A percentile compares a stretch with the other conserved stretches of the same genome.
phyloP scores from a whole-genome alignment of 2,329 filamentous ascomycete genomes.

The Fusarium compactum region DNA sequence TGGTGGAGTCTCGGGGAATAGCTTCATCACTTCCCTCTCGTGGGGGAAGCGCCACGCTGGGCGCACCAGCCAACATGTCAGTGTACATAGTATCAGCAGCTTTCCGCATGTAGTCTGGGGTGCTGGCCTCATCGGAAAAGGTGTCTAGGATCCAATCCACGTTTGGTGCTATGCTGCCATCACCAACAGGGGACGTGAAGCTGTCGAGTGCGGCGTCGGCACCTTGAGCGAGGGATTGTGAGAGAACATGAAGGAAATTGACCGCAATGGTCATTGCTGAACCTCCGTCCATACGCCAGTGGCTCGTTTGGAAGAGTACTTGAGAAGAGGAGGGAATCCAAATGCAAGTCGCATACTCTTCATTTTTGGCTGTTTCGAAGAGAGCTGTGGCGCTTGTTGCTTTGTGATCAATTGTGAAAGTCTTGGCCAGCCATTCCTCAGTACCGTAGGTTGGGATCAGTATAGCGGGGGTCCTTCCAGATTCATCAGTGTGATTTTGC shows the following conservation, averaged over 20 bases:
- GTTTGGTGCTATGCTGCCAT: conserved; percentile 5
- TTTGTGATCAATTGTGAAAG: conserved; percentile 2
- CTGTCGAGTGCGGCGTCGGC: not conserved
- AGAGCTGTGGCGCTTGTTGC: not conserved
- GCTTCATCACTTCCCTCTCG: not conserved
- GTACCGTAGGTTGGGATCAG: not conserved
- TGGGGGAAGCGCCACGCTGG: conserved; percentile 4
- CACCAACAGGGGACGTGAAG: conserved; percentile 1
- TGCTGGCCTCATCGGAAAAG: not conserved
- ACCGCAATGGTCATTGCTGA: conserved; percentile 9
- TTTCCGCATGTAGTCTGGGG: not conserved
- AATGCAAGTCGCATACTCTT: conserved; percentile 7
- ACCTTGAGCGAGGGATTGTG: conserved; percentile 1
- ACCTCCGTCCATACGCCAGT: conserved; percentile 7
- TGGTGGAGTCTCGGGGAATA: not conserved
- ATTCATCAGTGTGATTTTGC: not conserved
- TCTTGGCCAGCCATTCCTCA: conserved; percentile 5
- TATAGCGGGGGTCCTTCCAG: not conserved
- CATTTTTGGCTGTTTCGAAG: conserved; percentile 7
- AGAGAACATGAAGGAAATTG: conserved; percentile 10
- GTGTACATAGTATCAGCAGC: conserved; percentile 10
- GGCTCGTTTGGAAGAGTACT: conserved; percentile 8
- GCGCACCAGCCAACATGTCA: conserved; percentile 8
- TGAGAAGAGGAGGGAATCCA: conserved; percentile 8
- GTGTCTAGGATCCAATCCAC: conserved; percentile 5